Evolutionary conservation across 441 rosid species (phyloP), one percentile per base, ranked within the genome.

Genomic region (Corymbia calophylla): DNA sequence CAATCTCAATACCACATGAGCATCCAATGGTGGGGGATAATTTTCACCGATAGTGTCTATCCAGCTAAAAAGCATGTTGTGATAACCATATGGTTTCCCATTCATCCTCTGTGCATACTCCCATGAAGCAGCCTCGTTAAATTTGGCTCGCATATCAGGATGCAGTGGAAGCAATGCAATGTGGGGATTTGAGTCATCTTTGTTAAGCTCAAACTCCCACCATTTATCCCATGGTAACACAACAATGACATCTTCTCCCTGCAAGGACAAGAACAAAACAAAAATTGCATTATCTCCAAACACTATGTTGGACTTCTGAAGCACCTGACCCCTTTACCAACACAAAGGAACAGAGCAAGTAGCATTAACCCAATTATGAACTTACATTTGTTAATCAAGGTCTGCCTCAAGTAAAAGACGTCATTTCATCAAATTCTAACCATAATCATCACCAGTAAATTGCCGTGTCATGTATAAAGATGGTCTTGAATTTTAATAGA

Each of bases 61-160:
- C 53, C 5, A 13, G 15, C 53, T 51, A 51, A 51, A 51, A 51
- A 51, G 13, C 15, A 51, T 51, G 53, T 51, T 51, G 53, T 51
- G 53, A 51, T 51, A 51, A 51, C 53, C 53, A 90, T 98, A 96
- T 90, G 99, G 99, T 92, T 92, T 91, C 87, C 97, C 98, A 47
- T 92, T 94, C 99, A 98, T 96, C 93, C 95, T 96, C 87, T 92
- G 92, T 86, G 98, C 99, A 94, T 98, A 98, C 92, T 98, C 98
- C 99, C 99, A 97, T 3, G 99, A 98, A 81, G 99, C 97, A 55
- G 98, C 95, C 93, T 94, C 97, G 64, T 98, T 96, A 88, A 98
- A 97, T 93, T 91, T 95, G 77, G 97, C 97, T 86, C 95, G 95
- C 77, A 94, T 55, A 91, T 96, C 97, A 89, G 53, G 97, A 93